Percentiles rank a stretch among this genome's conserved stretches.
phyloP scores from a whole-genome alignment of 1,284 basidiomycete species.

The Rhodotorula mucilaginosa region DNA sequence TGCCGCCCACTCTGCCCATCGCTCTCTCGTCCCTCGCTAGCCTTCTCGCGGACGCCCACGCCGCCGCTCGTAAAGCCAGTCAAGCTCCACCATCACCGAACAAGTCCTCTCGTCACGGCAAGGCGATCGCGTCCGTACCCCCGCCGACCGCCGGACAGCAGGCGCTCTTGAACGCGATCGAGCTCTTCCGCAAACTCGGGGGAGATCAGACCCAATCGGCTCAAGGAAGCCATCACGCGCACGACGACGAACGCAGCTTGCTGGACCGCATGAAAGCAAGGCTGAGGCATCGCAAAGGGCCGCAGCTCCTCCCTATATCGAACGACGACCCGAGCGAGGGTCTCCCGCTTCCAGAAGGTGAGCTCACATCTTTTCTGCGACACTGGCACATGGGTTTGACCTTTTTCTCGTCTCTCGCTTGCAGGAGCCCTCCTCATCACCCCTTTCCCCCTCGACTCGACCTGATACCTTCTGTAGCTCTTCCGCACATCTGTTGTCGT shows the following conservation, averaged over 20 bases:
- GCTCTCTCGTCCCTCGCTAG: slow-evolving; percentile 24
- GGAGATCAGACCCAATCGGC: slow-evolving; percentile 2
- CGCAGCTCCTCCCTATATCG: slow-evolving; percentile 9
- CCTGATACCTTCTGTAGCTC: not conserved
- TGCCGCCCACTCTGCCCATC: slow-evolving; percentile 17
- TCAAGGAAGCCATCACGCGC: not conserved
- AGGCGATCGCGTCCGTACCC: not conserved
- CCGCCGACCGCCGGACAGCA: not conserved
- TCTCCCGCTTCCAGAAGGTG: slow-evolving; percentile 27
- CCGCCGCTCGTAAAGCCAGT: not conserved
- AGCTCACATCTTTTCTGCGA: not conserved
- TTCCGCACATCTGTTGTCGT: not conserved
- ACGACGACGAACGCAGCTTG: slow-evolving; percentile 18
- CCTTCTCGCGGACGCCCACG: slow-evolving; percentile 18
- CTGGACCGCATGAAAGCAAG: slow-evolving; percentile 25
- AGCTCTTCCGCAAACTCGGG: slow-evolving; percentile 18
- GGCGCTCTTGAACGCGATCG: slow-evolving; percentile 22
- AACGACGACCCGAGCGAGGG: slow-evolving; percentile 1
- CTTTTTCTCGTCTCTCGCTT: not conserved
- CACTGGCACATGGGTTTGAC: not conserved
- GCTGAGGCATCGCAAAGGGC: slow-evolving; percentile 19
- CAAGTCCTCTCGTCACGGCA: not conserved
- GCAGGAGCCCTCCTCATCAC: slow-evolving; percentile 34
- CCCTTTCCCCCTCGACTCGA: slow-evolving; percentile 24
- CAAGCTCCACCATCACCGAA: not conserved